Evolutionary conservation across 257 asterid genomes (phyloP), one percentile per base, ranked within the genome.

Genomic region (Petunia axillaris): DNA sequence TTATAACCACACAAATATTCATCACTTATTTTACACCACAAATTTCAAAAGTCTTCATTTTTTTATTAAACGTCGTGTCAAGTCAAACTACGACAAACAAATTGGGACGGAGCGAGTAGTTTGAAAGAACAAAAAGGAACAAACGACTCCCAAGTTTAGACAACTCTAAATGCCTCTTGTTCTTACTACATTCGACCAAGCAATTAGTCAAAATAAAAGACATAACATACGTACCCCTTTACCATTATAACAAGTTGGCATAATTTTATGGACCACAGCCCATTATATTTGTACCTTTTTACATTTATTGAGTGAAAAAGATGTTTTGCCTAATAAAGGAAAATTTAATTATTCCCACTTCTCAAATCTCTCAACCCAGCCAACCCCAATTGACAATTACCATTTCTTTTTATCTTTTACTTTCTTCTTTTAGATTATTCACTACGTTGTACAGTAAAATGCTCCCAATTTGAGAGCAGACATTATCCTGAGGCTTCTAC

Each of bases 111-210:
- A n/a, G n/a, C 7, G 7, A 25, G 60, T 14, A 25, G 60, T 55
- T 0, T 5, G 6, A 57, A 62, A 0, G 14, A 35, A 14, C 25
- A 60, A 62, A 62, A 25, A 1, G 11, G 13, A 2, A 4, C 41
- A 11, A 8, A 36, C 15, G 43, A 10, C 5, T 46, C 11, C 76
- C 75, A 73, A 37, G 55, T 57, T 76, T 35, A 57, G 60, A 35
- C 53, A 50, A 37, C 16, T 5, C 5, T 46, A 77, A 77, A 35
- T 77, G 55, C 25, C 16, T 44, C 38, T 0, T 2, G 14, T 5
- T 9, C 41, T 82, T 79, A 67, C 83, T 73, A 16, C 43, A 63
- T 63, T 35, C 4, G 52, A 65, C 78, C 79, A 79, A 79, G 57
- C 83, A 44, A 70, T 46, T 70, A 16, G 76, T 46, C 76, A 46